Evolutionary conservation across 305 asterid species (phyloP).

Genomic region (Fraxinus baroniana): DNA sequence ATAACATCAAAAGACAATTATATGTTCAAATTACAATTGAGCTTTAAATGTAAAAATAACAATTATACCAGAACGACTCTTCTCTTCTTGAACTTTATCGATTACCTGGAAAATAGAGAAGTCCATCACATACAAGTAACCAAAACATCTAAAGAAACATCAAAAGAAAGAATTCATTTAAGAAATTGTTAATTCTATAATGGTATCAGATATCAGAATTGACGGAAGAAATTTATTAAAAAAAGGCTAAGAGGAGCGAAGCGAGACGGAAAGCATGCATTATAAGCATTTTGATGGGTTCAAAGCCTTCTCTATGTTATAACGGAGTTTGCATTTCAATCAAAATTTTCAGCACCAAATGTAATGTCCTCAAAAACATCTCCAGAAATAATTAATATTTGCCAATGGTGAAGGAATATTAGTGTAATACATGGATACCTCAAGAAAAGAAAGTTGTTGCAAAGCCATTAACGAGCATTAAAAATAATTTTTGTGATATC

Average conservation of each 20-base stretch:
- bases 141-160: neutral
- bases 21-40: neutral
- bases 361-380: neutral
- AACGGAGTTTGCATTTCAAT: neutral
- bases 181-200: neutral
- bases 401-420: neutral
- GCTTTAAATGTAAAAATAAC: neutral
- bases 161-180: neutral
- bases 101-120: slow-evolving; percentile 42
- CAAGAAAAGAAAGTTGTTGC: neutral
- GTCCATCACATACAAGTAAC: neutral
- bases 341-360: neutral
- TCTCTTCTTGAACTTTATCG: slow-evolving; percentile 63
- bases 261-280: neutral
- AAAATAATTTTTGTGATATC: neutral
- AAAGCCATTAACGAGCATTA: neutral
- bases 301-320: neutral
- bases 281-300: slow-evolving; percentile 5
- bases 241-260: neutral
- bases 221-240: neutral
- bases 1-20: neutral
- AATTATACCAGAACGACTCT: slow-evolving; percentile 45
- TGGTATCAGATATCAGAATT: neutral
- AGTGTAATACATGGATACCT: neutral
- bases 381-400: neutral